These are phyloP conservation scores for Tuctoria greenei DNA, from an alignment of 176 grass and related monocot genomes.

Conservation along the genomic window DNA sequence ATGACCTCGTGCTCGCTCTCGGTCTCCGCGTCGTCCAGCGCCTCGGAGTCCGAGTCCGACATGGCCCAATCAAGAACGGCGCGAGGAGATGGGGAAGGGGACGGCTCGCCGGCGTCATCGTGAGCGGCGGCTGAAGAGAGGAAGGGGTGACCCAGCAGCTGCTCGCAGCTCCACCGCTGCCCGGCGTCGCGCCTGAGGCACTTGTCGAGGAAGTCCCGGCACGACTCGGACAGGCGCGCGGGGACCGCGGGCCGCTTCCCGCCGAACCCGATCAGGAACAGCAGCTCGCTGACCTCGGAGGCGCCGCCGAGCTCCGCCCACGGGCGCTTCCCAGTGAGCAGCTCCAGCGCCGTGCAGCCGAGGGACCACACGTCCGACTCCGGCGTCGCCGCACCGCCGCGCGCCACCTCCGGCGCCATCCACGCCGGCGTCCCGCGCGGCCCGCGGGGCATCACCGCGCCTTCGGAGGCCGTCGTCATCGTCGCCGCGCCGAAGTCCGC, in stretches of 20 bases:
- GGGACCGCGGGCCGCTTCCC: constrained; percentile 58
- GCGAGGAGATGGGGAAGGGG: constrained; percentile 48
- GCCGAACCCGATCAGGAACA: constrained; percentile 61
- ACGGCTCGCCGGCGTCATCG: neutral
- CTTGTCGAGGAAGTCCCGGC: constrained; percentile 69
- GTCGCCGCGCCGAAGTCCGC: constrained; percentile 71
- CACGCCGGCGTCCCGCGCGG: constrained; percentile 67
- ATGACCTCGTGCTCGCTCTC: constrained; percentile 39
- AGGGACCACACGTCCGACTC: constrained; percentile 89
- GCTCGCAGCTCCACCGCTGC: constrained; percentile 68
- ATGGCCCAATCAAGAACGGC: constrained; percentile 63
- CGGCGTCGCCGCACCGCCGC: constrained; percentile 53
- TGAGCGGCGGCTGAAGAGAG: constrained; percentile 33
- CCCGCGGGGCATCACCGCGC: neutral
- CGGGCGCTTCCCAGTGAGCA: constrained; percentile 59
- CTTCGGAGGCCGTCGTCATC: constrained; percentile 31
- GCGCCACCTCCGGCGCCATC: constrained; percentile 91
- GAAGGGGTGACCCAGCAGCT: constrained; percentile 74
- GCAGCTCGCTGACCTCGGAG: constrained; percentile 42
- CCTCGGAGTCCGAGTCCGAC: constrained; percentile 42
- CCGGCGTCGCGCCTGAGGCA: constrained; percentile 62
- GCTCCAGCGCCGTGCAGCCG: constrained; percentile 89
- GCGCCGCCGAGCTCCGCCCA: constrained; percentile 59
- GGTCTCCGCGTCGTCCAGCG: neutral
- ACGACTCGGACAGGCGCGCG: constrained; percentile 44